Evolutionary conservation across 192 early-diverging fungal species (phyloP), one percentile per base, ranked within the genome.

Genomic region (Coemansia sp.): DNA sequence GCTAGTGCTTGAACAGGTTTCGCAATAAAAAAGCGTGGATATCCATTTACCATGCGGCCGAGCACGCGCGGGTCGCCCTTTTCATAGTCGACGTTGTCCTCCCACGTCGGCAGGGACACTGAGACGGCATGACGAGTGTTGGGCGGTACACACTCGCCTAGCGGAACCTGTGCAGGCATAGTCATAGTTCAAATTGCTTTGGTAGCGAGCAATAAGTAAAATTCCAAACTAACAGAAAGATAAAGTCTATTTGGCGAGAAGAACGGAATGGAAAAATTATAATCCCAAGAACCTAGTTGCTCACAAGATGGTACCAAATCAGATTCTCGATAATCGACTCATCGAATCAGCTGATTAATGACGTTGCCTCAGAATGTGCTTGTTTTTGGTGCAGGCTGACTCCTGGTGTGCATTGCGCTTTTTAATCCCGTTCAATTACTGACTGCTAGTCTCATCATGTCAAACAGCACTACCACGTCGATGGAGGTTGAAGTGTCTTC

Each of bases 11-110:
- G 67, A 14, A 76, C 67, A 32, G 66, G 48, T 73, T 43, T 72
- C 43, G 49, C 88, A 80, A 91, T 91, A 64, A 96, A 94, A 82
- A 98, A 98, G 38, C 96, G 90, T 10, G 96, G 96, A 67, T 98
- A 98, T 1, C 96, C 96, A 43, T 83, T 84, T 41, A 85, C 78
- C 88, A 98, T 89, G 35, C 73, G 82, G 24, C 82, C 67, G 43
- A 88, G 72, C 21, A 96, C 91, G 4, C 84, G 69, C 8, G 85
- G 79, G 38, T 88, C 85, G n/a, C 86, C 92, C 79, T 94, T 91
- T 66, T 98, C 96, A 60, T 98, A 98, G 38, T 88, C 90, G 50
- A 98, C 82, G 67, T 96, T 96, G 82, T 91, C 92, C 14, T 82
- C 69, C 93, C 94, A 98, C 12, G 75, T 91, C 5, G 96, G 96